These are phyloP conservation scores for Kodamaea neixiangensis DNA, from an alignment of 805 yeast genomes.

Conservation along the genomic window DNA sequence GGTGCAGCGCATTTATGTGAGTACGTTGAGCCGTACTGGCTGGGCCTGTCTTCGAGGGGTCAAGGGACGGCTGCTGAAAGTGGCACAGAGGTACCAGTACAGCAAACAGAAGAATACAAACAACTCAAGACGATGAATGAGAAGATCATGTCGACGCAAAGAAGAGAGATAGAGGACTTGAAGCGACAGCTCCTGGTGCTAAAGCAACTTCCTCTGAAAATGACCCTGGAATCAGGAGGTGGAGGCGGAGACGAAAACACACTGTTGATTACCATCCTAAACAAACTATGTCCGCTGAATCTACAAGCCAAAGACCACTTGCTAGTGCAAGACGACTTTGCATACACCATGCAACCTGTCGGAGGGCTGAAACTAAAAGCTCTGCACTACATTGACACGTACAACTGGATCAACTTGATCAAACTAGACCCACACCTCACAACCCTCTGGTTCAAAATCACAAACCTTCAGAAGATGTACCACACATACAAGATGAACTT, in stretches of 20 bases:
- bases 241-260: not conserved
- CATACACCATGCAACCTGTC: slow-evolving; percentile 12
- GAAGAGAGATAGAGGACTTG: slow-evolving; percentile 34
- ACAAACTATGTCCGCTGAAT: slow-evolving; percentile 22
- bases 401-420: slow-evolving; percentile 42
- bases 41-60: slow-evolving; percentile 3
- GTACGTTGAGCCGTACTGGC: slow-evolving; percentile 44
- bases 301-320: slow-evolving; percentile 12
- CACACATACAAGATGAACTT: slow-evolving; percentile 35
- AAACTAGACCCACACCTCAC: slow-evolving; percentile 43
- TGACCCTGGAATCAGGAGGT: not conserved
- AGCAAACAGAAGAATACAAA: slow-evolving; percentile 19
- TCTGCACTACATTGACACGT: slow-evolving; percentile 23
- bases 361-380: not conserved
- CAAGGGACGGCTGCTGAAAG: not conserved
- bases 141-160: slow-evolving; percentile 25
- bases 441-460: slow-evolving; percentile 41
- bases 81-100: slow-evolving; percentile 5
- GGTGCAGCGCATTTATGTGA: slow-evolving; percentile 43
- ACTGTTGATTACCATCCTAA: slow-evolving; percentile 19
- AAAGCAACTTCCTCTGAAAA: slow-evolving; percentile 13
- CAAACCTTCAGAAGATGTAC: slow-evolving; percentile 42
- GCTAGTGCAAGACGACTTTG: slow-evolving; percentile 20
- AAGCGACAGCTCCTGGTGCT: slow-evolving; percentile 27
- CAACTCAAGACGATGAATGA: slow-evolving; percentile 21